These are phyloP conservation scores for Skeletonema potamos DNA, from an alignment of 108 stramenopile genomes.

Conservation along the genomic window DNA sequence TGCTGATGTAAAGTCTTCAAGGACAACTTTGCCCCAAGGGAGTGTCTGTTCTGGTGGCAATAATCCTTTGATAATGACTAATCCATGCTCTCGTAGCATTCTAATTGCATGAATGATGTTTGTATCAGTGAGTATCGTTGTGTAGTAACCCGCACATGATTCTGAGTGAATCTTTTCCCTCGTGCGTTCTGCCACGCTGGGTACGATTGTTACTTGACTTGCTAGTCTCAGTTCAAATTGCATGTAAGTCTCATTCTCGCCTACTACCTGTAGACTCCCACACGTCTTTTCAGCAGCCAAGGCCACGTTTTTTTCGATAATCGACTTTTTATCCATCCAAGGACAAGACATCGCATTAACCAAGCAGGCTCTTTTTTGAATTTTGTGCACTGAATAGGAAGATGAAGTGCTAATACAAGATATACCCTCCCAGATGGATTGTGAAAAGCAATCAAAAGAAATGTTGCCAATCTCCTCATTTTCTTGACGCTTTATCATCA, in stretches of 20 bases:
- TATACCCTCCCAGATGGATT: constrained; percentile 17
- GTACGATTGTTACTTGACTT: constrained; percentile 15
- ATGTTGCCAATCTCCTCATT: neutral
- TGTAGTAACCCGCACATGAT: constrained; percentile 16
- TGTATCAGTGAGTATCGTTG: constrained; percentile 44
- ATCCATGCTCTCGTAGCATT: constrained; percentile 53
- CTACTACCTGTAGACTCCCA: constrained; percentile 29
- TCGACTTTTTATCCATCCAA: constrained; percentile 36
- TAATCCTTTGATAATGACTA: constrained; percentile 59
- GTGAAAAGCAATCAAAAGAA: neutral
- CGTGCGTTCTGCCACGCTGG: constrained; percentile 33
- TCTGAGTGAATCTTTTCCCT: constrained; percentile 5
- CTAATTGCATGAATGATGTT: constrained; percentile 47
- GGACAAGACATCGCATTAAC: constrained; percentile 38
- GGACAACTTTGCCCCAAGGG: constrained; percentile 62
- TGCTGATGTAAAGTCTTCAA: constrained; percentile 62
- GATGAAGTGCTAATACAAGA: constrained; percentile 1
- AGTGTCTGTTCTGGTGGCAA: constrained; percentile 51
- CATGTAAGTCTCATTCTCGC: constrained; percentile 21
- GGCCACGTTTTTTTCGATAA: neutral
- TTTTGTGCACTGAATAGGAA: neutral
- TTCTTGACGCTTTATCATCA: constrained; percentile 10
- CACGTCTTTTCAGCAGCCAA: neutral
- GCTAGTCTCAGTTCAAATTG: constrained; percentile 31
- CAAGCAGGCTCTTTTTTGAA: constrained; percentile 28